A percentile compares a stretch with the other conserved stretches of the same genome.
phyloP scores from a whole-genome alignment of 192 early-diverging fungal genomes.

The Backusella westeae region DNA sequence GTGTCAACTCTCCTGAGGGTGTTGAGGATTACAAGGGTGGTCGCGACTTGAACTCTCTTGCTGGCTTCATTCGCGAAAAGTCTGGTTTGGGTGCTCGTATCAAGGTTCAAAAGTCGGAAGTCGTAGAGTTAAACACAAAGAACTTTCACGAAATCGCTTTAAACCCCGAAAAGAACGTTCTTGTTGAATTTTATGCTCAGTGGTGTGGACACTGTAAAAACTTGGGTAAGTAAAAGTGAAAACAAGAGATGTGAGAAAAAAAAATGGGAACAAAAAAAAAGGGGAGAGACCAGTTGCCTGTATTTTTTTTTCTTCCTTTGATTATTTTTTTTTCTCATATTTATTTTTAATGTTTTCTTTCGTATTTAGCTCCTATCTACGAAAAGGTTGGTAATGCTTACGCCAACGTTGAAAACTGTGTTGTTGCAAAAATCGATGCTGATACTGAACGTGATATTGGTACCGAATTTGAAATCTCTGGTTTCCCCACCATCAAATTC shows the following conservation, averaged over 20 bases:
- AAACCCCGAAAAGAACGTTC: constrained; percentile 66
- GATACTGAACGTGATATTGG: constrained; percentile 62
- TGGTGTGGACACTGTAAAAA: constrained; percentile 88
- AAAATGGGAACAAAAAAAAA: background rate
- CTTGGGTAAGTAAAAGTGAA: constrained; percentile 39
- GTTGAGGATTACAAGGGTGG: constrained; percentile 82
- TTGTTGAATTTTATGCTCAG: constrained; percentile 94
- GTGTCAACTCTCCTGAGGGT: constrained; percentile 49
- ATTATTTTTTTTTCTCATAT: background rate
- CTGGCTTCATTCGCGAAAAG: constrained; percentile 78
- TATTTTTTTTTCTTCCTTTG: background rate
- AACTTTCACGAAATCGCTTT: constrained; percentile 79
- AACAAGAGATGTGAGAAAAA: background rate
- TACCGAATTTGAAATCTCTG: constrained; percentile 61
- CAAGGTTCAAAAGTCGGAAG: constrained; percentile 67
- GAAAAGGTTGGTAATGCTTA: constrained; percentile 85
- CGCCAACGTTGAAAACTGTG: constrained; percentile 69
- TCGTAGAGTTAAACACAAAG: constrained; percentile 65
- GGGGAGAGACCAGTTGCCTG: background rate
- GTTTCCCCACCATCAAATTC: constrained; percentile 90
- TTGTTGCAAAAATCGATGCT: constrained; percentile 92
- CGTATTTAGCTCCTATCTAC: constrained; percentile 70
- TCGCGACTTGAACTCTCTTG: constrained; percentile 79
- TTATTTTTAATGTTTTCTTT: too few relatives aligned
- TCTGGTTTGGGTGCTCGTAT: constrained; percentile 71